Percentiles rank a stretch among this genome's conserved stretches.
phyloP scores from a whole-genome alignment of 805 yeast genomes.

The Spathaspora girioi region DNA sequence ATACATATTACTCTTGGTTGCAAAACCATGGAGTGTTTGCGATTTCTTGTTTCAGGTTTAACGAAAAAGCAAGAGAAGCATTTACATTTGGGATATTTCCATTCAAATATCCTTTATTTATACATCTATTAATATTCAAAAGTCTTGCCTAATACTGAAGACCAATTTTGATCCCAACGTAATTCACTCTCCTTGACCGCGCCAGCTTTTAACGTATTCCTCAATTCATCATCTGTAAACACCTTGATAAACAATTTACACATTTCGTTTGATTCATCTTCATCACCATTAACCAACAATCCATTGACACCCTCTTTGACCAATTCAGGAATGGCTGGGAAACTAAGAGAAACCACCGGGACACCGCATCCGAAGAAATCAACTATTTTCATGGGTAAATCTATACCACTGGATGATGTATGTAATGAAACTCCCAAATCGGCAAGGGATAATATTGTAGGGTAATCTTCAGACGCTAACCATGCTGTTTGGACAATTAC shows the following conservation, averaged over 20 bases:
- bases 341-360: constrained; percentile 79
- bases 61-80: no score
- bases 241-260: constrained; percentile 21
- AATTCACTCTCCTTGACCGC: constrained; percentile 66
- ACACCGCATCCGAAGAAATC: constrained; percentile 96
- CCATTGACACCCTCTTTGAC: constrained; percentile 74
- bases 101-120: no score
- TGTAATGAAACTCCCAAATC: constrained; percentile 91
- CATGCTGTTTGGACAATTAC: constrained; percentile 66
- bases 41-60: no score
- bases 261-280: constrained; percentile 21
- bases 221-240: constrained; percentile 26
- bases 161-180: constrained; percentile 82
- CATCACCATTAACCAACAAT: constrained; percentile 28
- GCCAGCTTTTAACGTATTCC: constrained; percentile 51
- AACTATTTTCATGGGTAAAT: constrained; percentile 94
- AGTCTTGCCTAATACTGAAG: constrained; percentile 31
- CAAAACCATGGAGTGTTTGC: no score
- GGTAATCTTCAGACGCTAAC: constrained; percentile 79
- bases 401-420: constrained; percentile 87
- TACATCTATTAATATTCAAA: constrained; percentile 23
- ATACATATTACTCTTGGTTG: no score
- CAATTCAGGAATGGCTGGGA: constrained; percentile 75
- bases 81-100: no score
- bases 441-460: constrained; percentile 66